Evolutionary conservation across 2,329 filamentous ascomycete species (phyloP).

Genomic region (Zalaria sp.): DNA sequence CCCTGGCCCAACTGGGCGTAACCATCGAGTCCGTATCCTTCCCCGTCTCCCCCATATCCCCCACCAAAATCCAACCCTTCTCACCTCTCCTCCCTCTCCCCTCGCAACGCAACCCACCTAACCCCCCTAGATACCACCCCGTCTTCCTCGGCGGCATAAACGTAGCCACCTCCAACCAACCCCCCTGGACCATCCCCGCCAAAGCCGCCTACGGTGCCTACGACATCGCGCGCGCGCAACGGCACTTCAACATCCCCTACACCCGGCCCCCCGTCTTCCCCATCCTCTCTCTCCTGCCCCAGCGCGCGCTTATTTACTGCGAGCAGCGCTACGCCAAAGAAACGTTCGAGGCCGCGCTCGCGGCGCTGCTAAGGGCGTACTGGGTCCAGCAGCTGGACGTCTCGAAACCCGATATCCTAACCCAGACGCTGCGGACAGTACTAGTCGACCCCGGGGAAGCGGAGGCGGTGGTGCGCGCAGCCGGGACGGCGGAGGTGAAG

Average conservation of each 20-base stretch:
- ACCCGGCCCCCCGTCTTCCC: conserved; percentile 37
- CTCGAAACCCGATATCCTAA: not conserved
- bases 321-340: too few relatives aligned
- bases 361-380: too few relatives aligned
- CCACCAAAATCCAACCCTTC: too few relatives aligned
- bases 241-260: conserved; percentile 34
- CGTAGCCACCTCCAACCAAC: conserved; percentile 46
- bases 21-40: conserved; percentile 44
- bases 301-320: too few relatives aligned
- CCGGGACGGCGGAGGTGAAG: conserved; percentile 36
- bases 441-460: not conserved
- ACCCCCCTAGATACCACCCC: conserved; percentile 47
- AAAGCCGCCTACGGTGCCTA: conserved; percentile 47
- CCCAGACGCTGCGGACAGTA: not conserved
- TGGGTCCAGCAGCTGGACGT: not conserved
- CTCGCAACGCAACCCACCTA: not conserved
- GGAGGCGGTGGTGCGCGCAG: conserved; percentile 21
- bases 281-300: conserved; percentile 34
- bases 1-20: conserved; percentile 44
- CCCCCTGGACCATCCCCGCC: conserved; percentile 56
- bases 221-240: conserved; percentile 35
- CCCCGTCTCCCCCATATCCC: too few relatives aligned
- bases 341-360: too few relatives aligned
- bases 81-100: too few relatives aligned
- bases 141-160: conserved; percentile 46